Base-by-base conservation (phyloP, 768 basidiomycete species). In the Ramaria sp. region DNA sequence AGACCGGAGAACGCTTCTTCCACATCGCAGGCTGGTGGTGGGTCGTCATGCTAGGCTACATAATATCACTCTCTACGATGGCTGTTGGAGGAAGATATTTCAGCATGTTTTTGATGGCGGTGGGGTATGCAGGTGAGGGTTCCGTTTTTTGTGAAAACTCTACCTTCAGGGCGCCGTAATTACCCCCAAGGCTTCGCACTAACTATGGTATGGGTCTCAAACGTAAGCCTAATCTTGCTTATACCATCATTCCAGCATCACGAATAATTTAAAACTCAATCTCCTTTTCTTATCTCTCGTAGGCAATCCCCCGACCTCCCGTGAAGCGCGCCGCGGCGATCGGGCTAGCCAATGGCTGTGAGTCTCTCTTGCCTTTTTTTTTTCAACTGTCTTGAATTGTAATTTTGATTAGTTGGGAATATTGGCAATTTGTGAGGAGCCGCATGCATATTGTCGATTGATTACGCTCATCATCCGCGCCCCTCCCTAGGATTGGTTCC, bases 1-100 rank as follows among this genome's bases (percentile, higher is more conserved):
- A 68, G 54, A 80, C 79, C 4, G 83, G 82, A 0, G 83, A 84
- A 67, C 75, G 82, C 5, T 84, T 79, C 69, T 81, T 82, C 73
- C 84, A 85, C 64, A 71, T 77, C 47, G 67, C 70, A 2, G 70
- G 64, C 2, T 77, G 75, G 69, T 81, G 79, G 80, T 82, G 81
- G 80, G 76, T 71, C 2, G 75, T 75, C 45, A 80, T 84, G 1
- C 42, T 82, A 2, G 84, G 80, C 0, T 84, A 77, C 60, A 78
- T 84, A 59, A 81, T 85, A 58, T 76, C 75, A 1, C 64, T 83
- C n/a, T 76, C 75, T 1, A 84, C 82, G 0, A 73, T 73, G 68
- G 69, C 67, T 3, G 72, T 73, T n/a, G 74, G 67, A 0, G 81
- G 73, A 1, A 76, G 83, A 54, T 84, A 85, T 60, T 70, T 84